Evolutionary conservation across 768 basidiomycete species (phyloP).

Genomic region (Boletus pseudo-olivaceus): DNA sequence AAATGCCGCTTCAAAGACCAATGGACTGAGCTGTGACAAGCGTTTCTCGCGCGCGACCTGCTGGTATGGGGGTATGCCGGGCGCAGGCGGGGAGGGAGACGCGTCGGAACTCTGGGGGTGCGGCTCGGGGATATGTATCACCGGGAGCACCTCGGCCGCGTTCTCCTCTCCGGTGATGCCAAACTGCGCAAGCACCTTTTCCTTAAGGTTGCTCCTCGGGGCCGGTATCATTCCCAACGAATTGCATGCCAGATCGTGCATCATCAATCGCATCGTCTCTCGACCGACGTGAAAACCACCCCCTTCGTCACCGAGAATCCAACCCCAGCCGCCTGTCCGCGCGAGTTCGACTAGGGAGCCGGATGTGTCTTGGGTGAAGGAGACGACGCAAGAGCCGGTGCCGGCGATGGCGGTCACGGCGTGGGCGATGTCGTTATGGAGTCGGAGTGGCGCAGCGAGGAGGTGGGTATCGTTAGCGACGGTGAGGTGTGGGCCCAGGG

Average conservation of each 20-base stretch:
- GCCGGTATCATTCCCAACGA: slow-evolving; percentile 32
- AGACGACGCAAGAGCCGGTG: slow-evolving; percentile 75
- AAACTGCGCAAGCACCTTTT: slow-evolving; percentile 52
- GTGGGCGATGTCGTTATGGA: slow-evolving; percentile 53
- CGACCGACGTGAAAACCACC: slow-evolving; percentile 78
- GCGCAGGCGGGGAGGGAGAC: neutral
- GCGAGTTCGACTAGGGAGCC: slow-evolving; percentile 57
- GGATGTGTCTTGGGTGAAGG: slow-evolving; percentile 46
- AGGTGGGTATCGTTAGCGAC: slow-evolving; percentile 84
- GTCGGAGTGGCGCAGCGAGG: slow-evolving; percentile 72
- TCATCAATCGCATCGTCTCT: slow-evolving; percentile 67
- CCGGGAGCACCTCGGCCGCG: slow-evolving; percentile 57
- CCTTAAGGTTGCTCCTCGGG: slow-evolving; percentile 36
- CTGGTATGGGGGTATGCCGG: slow-evolving; percentile 26
- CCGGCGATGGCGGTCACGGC: slow-evolving; percentile 77
- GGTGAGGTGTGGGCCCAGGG: slow-evolving; percentile 49
- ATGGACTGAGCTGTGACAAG: slow-evolving; percentile 66
- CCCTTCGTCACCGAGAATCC: slow-evolving; percentile 83
- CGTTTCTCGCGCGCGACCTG: slow-evolving; percentile 62
- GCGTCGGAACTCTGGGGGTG: slow-evolving; percentile 22
- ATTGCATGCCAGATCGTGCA: slow-evolving; percentile 51
- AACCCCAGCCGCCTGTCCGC: slow-evolving; percentile 77
- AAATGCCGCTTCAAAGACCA: slow-evolving; percentile 79
- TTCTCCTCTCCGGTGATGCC: slow-evolving; percentile 44
- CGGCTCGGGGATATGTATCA: slow-evolving; percentile 62